Evolutionary conservation across 2,329 filamentous ascomycete species (phyloP).

Genomic region (Penicillium sp.): DNA sequence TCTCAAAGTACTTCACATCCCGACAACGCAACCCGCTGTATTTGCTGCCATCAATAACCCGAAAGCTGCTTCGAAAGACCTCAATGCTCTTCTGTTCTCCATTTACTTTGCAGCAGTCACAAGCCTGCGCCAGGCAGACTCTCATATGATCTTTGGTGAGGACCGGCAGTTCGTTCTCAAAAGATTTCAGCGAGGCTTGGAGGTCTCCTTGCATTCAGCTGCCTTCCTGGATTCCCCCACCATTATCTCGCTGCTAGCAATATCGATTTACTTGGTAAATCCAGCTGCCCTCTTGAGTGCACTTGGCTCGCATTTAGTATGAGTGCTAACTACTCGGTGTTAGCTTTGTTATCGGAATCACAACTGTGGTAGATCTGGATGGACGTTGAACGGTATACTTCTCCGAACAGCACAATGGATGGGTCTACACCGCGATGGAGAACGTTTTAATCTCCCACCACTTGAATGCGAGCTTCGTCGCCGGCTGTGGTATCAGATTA

Average conservation of each 20-base stretch:
- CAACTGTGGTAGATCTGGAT: not conserved
- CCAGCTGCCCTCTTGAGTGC: not conserved
- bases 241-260: not conserved
- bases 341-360: not conserved
- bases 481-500: not conserved
- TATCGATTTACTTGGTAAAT: not conserved
- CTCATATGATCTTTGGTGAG: not conserved
- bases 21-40: not conserved
- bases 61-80: not conserved
- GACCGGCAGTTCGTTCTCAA: not conserved
- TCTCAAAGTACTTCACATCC: not conserved
- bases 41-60: not conserved
- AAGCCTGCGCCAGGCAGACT: not conserved
- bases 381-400: not conserved
- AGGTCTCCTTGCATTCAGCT: not conserved
- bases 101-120: not conserved
- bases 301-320: not conserved
- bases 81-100: not conserved
- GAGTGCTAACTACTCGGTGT: not conserved
- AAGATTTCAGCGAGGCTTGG: not conserved
- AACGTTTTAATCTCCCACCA: not conserved
- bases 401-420: not conserved
- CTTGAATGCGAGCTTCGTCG: not conserved
- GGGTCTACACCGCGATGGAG: not conserved
- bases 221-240: not conserved